Conservation (phyloP, 106 monocot genomes). For the Dendrobium catenatum region DNA sequence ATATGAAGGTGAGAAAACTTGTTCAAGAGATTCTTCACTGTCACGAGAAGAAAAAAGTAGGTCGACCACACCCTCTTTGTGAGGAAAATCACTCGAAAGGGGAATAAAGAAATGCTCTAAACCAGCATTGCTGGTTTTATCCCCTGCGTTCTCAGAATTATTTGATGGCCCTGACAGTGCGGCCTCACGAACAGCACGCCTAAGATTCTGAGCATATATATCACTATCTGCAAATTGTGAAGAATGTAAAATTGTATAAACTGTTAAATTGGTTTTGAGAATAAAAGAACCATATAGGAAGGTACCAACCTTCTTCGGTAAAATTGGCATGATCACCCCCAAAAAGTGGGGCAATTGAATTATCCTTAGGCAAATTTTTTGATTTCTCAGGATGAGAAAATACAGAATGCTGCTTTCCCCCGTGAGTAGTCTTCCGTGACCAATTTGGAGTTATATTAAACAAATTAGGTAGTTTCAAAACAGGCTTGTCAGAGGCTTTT, state of each 20-base stretch:
- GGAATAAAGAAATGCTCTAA: constrained; percentile 88
- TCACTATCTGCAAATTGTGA: constrained; percentile 36
- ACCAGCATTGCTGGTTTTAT: constrained; percentile 45
- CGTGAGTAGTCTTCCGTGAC: constrained; percentile 45
- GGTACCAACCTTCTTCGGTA: not conserved
- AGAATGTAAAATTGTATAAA: not conserved
- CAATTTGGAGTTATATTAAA: constrained; percentile 81
- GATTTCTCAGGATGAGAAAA: not conserved
- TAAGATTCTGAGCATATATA: constrained; percentile 40
- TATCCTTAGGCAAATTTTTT: not conserved
- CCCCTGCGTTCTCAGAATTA: constrained; percentile 30
- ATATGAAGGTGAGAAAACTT: constrained; percentile 50
- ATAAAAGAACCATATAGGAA: not conserved
- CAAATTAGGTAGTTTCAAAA: constrained; percentile 81
- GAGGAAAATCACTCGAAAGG: constrained; percentile 22
- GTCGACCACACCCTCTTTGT: constrained; percentile 32
- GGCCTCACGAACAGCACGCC: constrained; percentile 79
- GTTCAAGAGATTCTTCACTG: constrained; percentile 36
- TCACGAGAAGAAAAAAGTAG: constrained; percentile 31
- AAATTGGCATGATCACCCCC: too few relatives aligned
- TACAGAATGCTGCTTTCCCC: constrained; percentile 29
- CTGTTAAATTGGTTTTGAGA: too few relatives aligned
- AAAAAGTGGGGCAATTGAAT: not conserved
- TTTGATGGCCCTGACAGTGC: constrained; percentile 42
- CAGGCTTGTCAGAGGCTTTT: constrained; percentile 47